Conservation (phyloP, 139 green algal species). For the Chlamydomonas schloesseri region DNA sequence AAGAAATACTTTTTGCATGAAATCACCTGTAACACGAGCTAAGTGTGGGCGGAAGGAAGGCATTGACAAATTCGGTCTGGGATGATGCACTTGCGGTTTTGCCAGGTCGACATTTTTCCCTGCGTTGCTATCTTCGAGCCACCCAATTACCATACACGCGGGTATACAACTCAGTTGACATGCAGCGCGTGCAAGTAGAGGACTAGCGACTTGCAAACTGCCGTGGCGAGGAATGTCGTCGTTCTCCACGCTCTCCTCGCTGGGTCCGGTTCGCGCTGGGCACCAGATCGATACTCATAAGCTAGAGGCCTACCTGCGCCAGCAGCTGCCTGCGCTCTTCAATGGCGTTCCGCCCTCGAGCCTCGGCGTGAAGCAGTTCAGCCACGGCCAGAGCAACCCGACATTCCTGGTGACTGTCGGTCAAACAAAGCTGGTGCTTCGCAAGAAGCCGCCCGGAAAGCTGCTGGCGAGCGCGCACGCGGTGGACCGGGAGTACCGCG, state of each 20-base stretch:
- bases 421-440: slow-evolving; percentile 77
- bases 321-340: slow-evolving; percentile 4
- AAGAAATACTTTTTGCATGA: too few species aligned
- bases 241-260: slow-evolving; percentile 5
- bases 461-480: slow-evolving; percentile 95
- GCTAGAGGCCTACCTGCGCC: not conserved
- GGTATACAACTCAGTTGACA: too few species aligned
- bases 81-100: too few species aligned
- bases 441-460: slow-evolving; percentile 95
- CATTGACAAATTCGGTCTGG: too few species aligned
- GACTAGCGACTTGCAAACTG: too few species aligned
- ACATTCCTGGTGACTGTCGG: slow-evolving; percentile 88
- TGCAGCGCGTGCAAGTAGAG: too few species aligned
- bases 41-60: too few species aligned
- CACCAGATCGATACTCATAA: not conserved
- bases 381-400: slow-evolving; percentile 95
- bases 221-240: not conserved
- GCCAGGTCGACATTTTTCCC: too few species aligned
- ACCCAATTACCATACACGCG: too few species aligned
- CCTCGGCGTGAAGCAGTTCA: slow-evolving; percentile 75
- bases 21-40: too few species aligned
- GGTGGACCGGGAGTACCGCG: slow-evolving; percentile 90
- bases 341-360: not conserved
- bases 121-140: too few species aligned
- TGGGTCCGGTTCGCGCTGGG: slow-evolving; percentile 7